Percentiles rank a stretch among this genome's conserved stretches.
phyloP scores from a whole-genome alignment of 2,329 filamentous ascomycete genomes.

The Rutstroemia sp. region DNA sequence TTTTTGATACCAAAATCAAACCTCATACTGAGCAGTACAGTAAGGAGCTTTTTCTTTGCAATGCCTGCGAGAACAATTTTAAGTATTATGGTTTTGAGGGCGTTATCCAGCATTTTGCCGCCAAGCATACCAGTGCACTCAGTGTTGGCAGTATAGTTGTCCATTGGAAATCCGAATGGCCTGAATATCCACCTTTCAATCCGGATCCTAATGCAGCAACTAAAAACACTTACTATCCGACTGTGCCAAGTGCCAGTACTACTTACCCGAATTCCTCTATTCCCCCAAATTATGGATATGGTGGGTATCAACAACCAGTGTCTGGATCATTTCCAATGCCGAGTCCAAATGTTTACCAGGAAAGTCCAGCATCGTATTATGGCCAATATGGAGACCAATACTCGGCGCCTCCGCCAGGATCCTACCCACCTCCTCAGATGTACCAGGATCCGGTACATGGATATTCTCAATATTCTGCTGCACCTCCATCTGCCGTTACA shows the following conservation, averaged over 20 bases:
- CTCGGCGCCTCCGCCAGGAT: slow-evolving; percentile 24
- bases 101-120: slow-evolving; percentile 75
- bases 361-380: slow-evolving; percentile 29
- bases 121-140: slow-evolving; percentile 67
- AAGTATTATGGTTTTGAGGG: slow-evolving; percentile 72
- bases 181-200: slow-evolving; percentile 64
- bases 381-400: slow-evolving; percentile 30
- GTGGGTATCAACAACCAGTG: slow-evolving; percentile 26
- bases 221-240: slow-evolving; percentile 28
- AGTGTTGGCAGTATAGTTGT: slow-evolving; percentile 67
- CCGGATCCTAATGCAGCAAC: slow-evolving; percentile 43
- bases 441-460: slow-evolving; percentile 21
- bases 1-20: slow-evolving; percentile 72
- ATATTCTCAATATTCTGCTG: slow-evolving; percentile 18
- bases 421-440: slow-evolving; percentile 23
- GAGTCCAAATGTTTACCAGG: slow-evolving; percentile 24
- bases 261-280: slow-evolving; percentile 28
- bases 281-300: slow-evolving; percentile 30
- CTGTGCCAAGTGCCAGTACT: slow-evolving; percentile 27
- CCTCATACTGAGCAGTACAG: slow-evolving; percentile 56
- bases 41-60: slow-evolving; percentile 71
- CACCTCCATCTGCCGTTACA: slow-evolving; percentile 16
- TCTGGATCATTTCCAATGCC: slow-evolving; percentile 15
- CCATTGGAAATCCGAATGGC: slow-evolving; percentile 77
- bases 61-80: slow-evolving; percentile 53